Base-by-base conservation (phyloP, 768 basidiomycete species). In the Tricholomella constricta region DNA sequence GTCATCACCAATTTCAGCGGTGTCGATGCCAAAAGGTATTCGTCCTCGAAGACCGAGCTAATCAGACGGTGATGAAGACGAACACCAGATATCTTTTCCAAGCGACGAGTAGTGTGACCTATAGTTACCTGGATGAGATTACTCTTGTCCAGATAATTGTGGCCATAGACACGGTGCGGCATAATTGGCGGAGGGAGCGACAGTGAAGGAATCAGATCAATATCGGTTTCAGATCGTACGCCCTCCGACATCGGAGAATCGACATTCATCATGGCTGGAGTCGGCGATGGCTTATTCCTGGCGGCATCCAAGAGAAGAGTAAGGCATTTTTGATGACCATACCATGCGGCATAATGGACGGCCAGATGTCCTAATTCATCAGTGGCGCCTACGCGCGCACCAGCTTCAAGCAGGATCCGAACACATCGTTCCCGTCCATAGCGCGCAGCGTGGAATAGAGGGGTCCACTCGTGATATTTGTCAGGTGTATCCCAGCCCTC, bases 381-480 rank as follows among this genome's bases (percentile, higher is more conserved):
- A 29, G 75, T 76, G 32, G 80, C 78, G 61, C 86, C 79, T n/a
- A 90, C 82, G 46, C 88, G 82, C 56, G 86, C 83, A 6, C 91
- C 88, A 6, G 90, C 91, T 42, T 85, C 80, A 7, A 98, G 76
- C 19, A 98, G 79, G n/a, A 90, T 78, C 34, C 74, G 72, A 36
- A 98, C 81, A 63, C 91, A 96, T 6, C 76, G 76, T 15, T 78
- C 70, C 57, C 86, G 88, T 1, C 95, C 94, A 56, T 93, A 88
- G 32, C 92, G 86, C 5, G 94, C 88, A 2, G 97, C 94, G 69
- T 98, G 95, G 65, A 95, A 94, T 38, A 98, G 78, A 22, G 97
- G 97, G 6, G 95, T 98, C 94, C 96, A 98, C 67, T 97, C 93
- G 65, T 96, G 90, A 69, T 96, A 98, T 71, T 95, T 98, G 78